phyloP scores from a whole-genome alignment of 2,329 filamentous ascomycete species.

The Trematosphaeria pertusa region DNA sequence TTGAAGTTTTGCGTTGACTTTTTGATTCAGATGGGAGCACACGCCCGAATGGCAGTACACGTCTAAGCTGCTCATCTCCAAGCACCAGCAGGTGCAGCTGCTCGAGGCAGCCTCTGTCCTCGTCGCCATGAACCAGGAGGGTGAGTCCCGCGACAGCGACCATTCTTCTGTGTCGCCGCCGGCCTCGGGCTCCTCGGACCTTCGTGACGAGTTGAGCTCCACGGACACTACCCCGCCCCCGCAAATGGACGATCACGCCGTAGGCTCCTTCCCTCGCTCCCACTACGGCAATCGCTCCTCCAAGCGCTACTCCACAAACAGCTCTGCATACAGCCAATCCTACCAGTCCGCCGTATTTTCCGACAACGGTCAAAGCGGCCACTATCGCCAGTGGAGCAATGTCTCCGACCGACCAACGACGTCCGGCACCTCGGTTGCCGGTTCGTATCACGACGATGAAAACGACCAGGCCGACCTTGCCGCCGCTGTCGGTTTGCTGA shows the following conservation, averaged over 20 bases:
- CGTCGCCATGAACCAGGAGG: conserved; percentile 84
- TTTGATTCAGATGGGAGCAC: conserved; percentile 87
- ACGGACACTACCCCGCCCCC: conserved; percentile 93
- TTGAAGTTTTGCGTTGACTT: conserved; percentile 41
- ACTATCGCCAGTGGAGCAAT: conserved; percentile 74
- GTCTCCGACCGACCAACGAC: conserved; percentile 78
- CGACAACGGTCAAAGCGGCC: conserved; percentile 60
- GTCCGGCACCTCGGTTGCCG: conserved; percentile 64
- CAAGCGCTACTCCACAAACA: conserved; percentile 58
- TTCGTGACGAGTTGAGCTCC: conserved; percentile 79
- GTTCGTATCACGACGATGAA: conserved; percentile 75
- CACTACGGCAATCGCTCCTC: conserved; percentile 42
- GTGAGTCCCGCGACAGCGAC: conserved; percentile 72
- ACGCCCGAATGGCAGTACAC: conserved; percentile 97
- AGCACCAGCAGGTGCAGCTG: conserved; percentile 98
- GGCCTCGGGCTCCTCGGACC: conserved; percentile 80
- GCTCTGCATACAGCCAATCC: conserved; percentile 70
- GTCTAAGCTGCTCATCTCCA: conserved; percentile 97
- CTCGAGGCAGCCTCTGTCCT: conserved; percentile 97
- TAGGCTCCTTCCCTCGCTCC: conserved; percentile 53
- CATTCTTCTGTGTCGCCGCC: conserved; percentile 82
- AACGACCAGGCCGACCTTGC: conserved; percentile 78
- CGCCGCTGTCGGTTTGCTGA: conserved; percentile 87
- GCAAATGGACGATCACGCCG: conserved; percentile 68
- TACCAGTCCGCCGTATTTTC: conserved; percentile 76